Conservation (phyloP, 148 eudicot genomes). For the Vaccinium vitisidaea region DNA sequence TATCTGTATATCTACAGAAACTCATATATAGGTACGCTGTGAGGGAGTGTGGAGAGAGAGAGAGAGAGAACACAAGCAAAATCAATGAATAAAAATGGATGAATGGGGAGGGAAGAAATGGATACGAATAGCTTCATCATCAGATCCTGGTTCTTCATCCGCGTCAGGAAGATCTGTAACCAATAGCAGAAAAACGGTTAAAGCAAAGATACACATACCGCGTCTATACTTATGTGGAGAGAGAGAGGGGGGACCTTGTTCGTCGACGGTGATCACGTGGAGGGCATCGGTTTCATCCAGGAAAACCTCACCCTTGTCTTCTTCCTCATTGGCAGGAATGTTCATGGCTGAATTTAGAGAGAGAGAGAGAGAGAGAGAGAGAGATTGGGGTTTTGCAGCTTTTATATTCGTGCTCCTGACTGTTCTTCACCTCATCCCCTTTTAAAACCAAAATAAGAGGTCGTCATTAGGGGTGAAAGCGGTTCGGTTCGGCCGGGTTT, state of each 20-base stretch:
- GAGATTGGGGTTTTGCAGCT: too few species aligned
- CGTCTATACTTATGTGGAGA: not conserved
- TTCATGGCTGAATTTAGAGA: conserved; percentile 5
- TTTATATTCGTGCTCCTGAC: too few species aligned
- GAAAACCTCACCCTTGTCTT: conserved; percentile 25
- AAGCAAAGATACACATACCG: too few species aligned
- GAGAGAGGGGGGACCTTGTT: conserved; percentile 19
- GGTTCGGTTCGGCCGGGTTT: too few species aligned
- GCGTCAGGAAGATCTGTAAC: conserved; percentile 42
- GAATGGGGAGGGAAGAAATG: too few species aligned
- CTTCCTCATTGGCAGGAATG: conserved; percentile 10
- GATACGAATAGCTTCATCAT: conserved; percentile 24
- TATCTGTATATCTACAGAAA: not conserved
- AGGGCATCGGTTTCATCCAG: conserved; percentile 23
- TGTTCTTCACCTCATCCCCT: too few species aligned
- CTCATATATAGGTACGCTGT: not conserved
- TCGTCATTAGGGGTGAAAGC: too few species aligned
- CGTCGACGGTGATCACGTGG: conserved; percentile 25
- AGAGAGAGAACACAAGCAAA: too few species aligned
- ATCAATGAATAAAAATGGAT: not conserved
- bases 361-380: too few species aligned
- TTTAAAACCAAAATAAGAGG: too few species aligned
- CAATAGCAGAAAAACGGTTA: not conserved
- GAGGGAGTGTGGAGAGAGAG: not conserved
- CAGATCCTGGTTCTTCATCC: conserved; percentile 37